Conservation (phyloP, 2,329 filamentous ascomycete species). For the Botryotinia globosa region DNA sequence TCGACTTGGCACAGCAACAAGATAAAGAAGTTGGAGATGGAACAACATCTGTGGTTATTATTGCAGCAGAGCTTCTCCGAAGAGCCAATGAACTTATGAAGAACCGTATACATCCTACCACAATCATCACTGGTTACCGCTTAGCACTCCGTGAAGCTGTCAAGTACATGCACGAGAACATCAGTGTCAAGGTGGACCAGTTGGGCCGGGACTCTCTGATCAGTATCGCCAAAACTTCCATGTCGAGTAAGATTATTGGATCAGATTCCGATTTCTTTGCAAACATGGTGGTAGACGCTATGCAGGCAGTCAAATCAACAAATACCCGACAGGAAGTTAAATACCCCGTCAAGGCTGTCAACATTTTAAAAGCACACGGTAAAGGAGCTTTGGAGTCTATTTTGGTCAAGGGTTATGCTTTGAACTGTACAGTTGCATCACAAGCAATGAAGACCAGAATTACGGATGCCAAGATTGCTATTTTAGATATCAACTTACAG, state of each 20-base stretch:
- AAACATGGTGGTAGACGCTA: constrained; percentile 95
- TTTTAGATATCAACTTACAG: constrained; percentile 96
- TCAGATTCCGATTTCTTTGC: constrained; percentile 95
- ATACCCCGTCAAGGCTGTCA: constrained; percentile 98
- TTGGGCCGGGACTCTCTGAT: constrained; percentile 86
- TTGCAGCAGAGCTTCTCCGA: constrained; percentile 90
- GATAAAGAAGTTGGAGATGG: constrained; percentile 99
- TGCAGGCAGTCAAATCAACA: constrained; percentile 88
- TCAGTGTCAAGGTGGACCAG: constrained; percentile 91
- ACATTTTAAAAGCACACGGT: constrained; percentile 96
- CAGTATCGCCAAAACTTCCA: constrained; percentile 96
- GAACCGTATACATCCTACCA: constrained; percentile 99
- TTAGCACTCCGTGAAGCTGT: constrained; percentile 93
- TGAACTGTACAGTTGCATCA: constrained; percentile 98
- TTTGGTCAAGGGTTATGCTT: constrained; percentile 90
- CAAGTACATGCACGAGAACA: constrained; percentile 98
- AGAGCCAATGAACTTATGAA: constrained; percentile 98
- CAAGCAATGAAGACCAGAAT: constrained; percentile 96
- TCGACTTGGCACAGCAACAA: constrained; percentile 96
- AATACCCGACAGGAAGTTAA: constrained; percentile 90
- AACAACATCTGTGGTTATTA: constrained; percentile 95
- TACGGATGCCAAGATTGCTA: constrained; percentile 92
- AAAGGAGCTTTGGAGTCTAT: constrained; percentile 87
- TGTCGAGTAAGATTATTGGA: constrained; percentile 99
- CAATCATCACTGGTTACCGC: constrained; percentile 97